These are phyloP conservation scores for Aphanomyces invadans DNA, from an alignment of 352 stramenopile species.

Conservation along the genomic window DNA sequence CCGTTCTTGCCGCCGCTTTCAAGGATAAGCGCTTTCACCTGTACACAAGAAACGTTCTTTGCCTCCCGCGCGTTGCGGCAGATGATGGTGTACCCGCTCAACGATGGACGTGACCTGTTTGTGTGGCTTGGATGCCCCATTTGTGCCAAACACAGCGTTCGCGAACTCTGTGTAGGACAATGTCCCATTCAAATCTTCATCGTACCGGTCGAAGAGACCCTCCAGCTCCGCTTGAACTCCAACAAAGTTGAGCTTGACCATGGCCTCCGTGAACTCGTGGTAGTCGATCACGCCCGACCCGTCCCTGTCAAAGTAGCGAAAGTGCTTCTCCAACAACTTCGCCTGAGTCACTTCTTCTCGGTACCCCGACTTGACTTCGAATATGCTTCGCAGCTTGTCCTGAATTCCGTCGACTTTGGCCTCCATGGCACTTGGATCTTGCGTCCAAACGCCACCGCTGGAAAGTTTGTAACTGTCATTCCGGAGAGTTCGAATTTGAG, in stretches of 20 bases:
- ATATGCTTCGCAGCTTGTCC: conserved; percentile 45
- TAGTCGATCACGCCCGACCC: conserved; percentile 68
- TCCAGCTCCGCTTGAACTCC: conserved; percentile 79
- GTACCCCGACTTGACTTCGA: conserved; percentile 70
- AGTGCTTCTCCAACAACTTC: conserved; percentile 54
- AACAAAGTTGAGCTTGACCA: conserved; percentile 84
- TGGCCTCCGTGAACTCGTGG: conserved; percentile 82
- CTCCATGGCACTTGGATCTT: conserved; percentile 27
- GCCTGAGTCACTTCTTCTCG: conserved; percentile 44
- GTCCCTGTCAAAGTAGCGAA: conserved; percentile 70
- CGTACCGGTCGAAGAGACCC: conserved; percentile 83
- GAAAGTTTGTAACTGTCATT: neutral
- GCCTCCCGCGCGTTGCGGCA: neutral
- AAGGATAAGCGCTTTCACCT: conserved; percentile 45
- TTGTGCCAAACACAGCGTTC: conserved; percentile 36
- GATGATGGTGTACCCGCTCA: conserved; percentile 7
- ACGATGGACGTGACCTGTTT: conserved; percentile 7
- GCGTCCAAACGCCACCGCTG: neutral
- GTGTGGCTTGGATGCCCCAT: neutral
- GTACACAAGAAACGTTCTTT: conserved; percentile 34
- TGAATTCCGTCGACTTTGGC: conserved; percentile 46
- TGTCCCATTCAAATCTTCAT: conserved; percentile 68
- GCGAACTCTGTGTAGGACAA: conserved; percentile 76
- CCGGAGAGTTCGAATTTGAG: neutral
- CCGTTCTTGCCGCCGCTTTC: conserved; percentile 62